Base-by-base conservation (phyloP, 495 filamentous ascomycete genomes). In the Aspergillus homomorphus region DNA sequence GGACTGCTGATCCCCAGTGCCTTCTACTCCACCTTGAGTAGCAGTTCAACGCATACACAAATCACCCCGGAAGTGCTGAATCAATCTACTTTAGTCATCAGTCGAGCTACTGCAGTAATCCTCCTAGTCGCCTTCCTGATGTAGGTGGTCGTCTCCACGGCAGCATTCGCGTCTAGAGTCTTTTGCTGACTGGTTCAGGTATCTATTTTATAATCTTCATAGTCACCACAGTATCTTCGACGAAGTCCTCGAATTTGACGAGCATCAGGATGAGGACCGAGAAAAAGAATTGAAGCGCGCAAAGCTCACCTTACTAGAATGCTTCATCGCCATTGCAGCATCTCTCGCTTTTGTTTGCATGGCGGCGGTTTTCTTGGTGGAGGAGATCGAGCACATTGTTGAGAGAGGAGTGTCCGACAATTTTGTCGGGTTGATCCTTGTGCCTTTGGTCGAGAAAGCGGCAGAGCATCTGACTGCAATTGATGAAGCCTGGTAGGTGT, bases 401-500 rank as follows among this genome's bases (percentile, higher is more conserved):
- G 73, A 84, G 42, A 77, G 77, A 18, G 68, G 79, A 45, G 79
- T 97, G 18, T 86, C 82, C 1, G 92, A 97, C 64, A 84, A 85
- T 19, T 92, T 92, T 68, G 82, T 92, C 71, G 90, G 90, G 51
- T 73, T 92, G 59, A 90, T 90, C 53, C 63, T 80, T 10, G 77
- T 80, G 0, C 93, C 92, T 2, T 77, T 97, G 1, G 92, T 96
- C 8, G 92, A 96, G 66, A 97, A 97, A 68, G 87, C 86, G 0
- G 90, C 91, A 10, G 92, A 96, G 76, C 92, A 96, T 69, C 72
- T 96, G 41, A 96, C 89, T 0, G 89, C 92, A 14, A 73, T 97
- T 45, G 92, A 97, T 70, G 92, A 96, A 77, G 93, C 92, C 10
- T 96, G 86, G 81, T 89, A 91, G 69, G 66, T 59, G 15, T 21